Conservation (phyloP, 1,284 basidiomycete species). For the Fomitopsis palustris region DNA sequence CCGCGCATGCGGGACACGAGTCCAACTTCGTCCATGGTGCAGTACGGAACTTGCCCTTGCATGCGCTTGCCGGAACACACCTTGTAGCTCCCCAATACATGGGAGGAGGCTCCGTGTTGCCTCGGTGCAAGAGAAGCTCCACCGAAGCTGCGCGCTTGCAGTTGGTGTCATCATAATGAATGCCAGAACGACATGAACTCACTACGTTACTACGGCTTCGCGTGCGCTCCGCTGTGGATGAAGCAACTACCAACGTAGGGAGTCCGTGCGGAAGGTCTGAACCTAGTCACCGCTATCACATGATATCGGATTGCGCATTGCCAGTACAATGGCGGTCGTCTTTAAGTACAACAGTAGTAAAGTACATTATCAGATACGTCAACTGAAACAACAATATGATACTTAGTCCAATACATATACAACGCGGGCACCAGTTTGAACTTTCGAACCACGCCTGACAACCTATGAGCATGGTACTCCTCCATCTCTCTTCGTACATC, state of each 20-base stretch:
- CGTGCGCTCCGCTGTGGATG: background rate
- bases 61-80: background rate
- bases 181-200: background rate
- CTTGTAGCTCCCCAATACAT: background rate
- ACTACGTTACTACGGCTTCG: background rate
- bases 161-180: background rate
- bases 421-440: background rate
- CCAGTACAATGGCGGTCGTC: background rate
- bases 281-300: background rate
- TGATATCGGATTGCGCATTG: background rate
- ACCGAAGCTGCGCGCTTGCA: background rate
- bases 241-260: background rate
- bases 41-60: background rate
- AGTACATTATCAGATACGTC: conserved; percentile 1
- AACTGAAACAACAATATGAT: background rate
- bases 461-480: background rate
- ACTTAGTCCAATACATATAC: background rate
- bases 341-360: background rate
- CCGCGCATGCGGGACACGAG: background rate
- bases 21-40: background rate
- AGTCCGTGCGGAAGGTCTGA: background rate
- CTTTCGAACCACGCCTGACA: background rate
- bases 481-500: background rate
- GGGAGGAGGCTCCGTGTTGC: background rate
- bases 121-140: background rate